Conservation (phyloP, 495 filamentous ascomycete species). For the Neurospora discreta region DNA sequence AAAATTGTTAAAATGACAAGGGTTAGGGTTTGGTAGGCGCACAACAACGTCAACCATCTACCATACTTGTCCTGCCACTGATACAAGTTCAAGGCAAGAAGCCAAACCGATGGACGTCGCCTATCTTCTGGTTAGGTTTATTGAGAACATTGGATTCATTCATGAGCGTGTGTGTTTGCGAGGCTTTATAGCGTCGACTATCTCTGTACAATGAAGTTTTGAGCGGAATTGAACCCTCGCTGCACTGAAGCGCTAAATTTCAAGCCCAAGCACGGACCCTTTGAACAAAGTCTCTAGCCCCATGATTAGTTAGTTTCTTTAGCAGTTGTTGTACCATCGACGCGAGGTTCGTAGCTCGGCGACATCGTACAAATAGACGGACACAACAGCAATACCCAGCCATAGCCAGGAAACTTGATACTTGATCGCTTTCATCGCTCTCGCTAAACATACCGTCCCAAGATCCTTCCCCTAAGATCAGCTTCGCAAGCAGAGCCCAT, state of each 20-base stretch:
- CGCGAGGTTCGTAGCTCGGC: background rate
- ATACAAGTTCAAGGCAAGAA: background rate
- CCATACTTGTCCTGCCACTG: background rate
- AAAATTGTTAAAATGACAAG: background rate
- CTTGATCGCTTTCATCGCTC: background rate
- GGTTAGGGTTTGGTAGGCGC: background rate
- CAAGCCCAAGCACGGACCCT: background rate
- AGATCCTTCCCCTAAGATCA: background rate
- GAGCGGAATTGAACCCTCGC: background rate
- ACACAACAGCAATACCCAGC: background rate
- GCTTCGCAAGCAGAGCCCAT: background rate
- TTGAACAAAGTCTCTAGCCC: background rate
- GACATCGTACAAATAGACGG: background rate
- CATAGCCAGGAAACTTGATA: background rate
- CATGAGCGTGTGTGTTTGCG: background rate
- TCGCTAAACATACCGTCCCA: background rate
- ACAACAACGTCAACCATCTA: background rate
- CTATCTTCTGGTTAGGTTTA: background rate
- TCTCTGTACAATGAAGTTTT: background rate
- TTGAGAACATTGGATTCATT: background rate
- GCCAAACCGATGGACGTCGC: background rate
- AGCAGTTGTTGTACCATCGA: background rate
- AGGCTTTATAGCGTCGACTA: background rate
- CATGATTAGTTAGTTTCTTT: background rate
- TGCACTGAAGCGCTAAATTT: background rate